phyloP scores from a whole-genome alignment of 805 yeast genomes.

The Yamadazyma kitorensis region DNA sequence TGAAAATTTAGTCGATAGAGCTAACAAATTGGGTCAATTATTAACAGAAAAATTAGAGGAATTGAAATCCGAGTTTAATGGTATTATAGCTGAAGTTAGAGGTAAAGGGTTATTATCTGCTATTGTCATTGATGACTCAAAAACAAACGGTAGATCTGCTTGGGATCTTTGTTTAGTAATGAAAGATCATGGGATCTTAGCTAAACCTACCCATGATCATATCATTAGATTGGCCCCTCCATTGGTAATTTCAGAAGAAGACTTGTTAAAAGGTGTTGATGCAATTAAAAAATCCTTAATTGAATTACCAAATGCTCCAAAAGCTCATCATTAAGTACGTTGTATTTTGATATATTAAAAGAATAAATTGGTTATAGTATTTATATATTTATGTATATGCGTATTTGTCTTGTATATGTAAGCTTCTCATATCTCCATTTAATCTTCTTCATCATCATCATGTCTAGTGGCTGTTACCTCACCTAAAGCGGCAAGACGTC shows the following conservation, averaged over 20 bases:
- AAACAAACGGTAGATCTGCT: conserved; percentile 86
- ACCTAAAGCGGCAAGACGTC: conserved; percentile 62
- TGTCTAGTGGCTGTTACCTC: conserved; percentile 35
- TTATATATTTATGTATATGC: neutral
- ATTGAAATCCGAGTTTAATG: conserved; percentile 50
- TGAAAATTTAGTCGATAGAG: conserved; percentile 80
- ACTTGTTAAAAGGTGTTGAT: conserved; percentile 75
- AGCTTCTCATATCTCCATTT: too few relatives aligned
- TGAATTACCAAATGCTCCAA: conserved; percentile 52
- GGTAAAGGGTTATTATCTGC: conserved; percentile 89
- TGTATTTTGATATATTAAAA: neutral
- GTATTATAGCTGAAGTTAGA: conserved; percentile 60
- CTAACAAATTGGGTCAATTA: conserved; percentile 65
- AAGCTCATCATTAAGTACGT: conserved; percentile 37
- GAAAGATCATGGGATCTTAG: conserved; percentile 86
- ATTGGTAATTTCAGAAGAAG: conserved; percentile 83
- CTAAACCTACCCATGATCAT: conserved; percentile 95
- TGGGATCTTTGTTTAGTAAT: conserved; percentile 93
- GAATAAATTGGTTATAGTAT: neutral
- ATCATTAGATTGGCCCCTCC: conserved; percentile 97
- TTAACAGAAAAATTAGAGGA: conserved; percentile 58
- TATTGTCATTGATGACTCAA: conserved; percentile 80
- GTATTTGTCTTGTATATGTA: too few relatives aligned
- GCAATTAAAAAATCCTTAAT: conserved; percentile 61
- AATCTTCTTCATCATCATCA: conserved; percentile 50